Base-by-base conservation (phyloP, 345 rosid genomes). In the Leavenworthia alabamica region DNA sequence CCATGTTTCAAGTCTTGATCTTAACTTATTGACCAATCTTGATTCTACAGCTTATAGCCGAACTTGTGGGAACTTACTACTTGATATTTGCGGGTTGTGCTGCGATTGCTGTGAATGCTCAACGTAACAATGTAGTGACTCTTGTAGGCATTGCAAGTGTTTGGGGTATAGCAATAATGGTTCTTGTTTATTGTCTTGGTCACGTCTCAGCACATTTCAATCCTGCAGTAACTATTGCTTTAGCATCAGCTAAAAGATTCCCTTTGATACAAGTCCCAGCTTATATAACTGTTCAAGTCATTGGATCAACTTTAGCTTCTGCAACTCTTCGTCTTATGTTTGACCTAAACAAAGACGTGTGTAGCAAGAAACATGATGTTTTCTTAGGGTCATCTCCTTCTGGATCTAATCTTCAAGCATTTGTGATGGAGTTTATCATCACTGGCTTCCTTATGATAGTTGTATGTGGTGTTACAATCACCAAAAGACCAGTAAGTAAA, bases 371-470 rank as follows among this genome's bases (percentile, higher is more conserved):
- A 7, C 82, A 89, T 2, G 75, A 93, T 56, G 83, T 72, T 2
- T 93, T 93, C 16, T 66, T 77, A 0, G 97, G 99, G 40, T 81
- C 99, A 4, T 19, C 71, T 8, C 97, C 99, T 3, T 36, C 84
- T 0, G 96, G 96, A 0, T 62, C 97, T 5, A 29, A 83, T 14
- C 17, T 79, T 56, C 99, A 93, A 58, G 79, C 94, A 6, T 85
- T 83, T 12, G 84, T 68, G 15, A 52, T 89, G 14, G 97, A 93
- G 82, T 93, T 86, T 77, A 86, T 92, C 68, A 82, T 82, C 76
- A 92, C 99, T 2, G 83, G 83, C 75, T 89, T 82, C 73, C 95
- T 92, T 72, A 83, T 92, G 98, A 82, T 92, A 24, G 56, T 92
- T 49, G 74, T 89, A 1, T 86, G 89, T 5, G 98, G 93, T 4